phyloP scores from a whole-genome alignment of 768 basidiomycete species.

The Phlegmacium glaucopus region DNA sequence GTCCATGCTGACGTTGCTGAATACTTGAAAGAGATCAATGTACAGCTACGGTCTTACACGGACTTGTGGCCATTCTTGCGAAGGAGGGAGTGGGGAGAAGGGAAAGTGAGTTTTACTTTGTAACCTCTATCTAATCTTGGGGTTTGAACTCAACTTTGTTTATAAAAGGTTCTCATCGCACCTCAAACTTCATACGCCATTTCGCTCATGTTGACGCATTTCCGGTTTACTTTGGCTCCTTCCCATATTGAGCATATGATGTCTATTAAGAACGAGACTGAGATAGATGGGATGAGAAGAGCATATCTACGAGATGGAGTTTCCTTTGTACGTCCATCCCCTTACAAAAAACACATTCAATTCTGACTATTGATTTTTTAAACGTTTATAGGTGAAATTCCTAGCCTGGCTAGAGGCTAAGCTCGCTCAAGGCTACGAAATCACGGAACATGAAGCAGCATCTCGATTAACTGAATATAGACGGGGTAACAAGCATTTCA shows the following conservation, averaged over 20 bases:
- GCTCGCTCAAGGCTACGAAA: conserved; percentile 69
- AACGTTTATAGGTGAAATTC: conserved; percentile 57
- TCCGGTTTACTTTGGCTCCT: conserved; percentile 71
- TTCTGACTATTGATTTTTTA: background rate
- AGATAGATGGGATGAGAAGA: conserved; percentile 75
- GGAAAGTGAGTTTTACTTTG: conserved; percentile 52
- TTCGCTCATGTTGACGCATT: conserved; percentile 79
- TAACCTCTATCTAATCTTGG: background rate
- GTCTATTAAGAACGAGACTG: conserved; percentile 84
- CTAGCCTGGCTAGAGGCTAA: conserved; percentile 89
- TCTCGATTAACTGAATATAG: conserved; percentile 79
- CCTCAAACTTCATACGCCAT: conserved; percentile 81
- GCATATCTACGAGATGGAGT: conserved; percentile 92
- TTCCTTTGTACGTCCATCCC: conserved; percentile 57
- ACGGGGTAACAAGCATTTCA: conserved; percentile 65
- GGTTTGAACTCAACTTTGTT: too few species aligned
- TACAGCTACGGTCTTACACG: conserved; percentile 66
- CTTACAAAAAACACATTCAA: too few species aligned
- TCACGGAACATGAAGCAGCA: conserved; percentile 92
- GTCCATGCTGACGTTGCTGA: conserved; percentile 51
- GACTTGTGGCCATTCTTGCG: conserved; percentile 79
- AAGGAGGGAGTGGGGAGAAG: conserved; percentile 71
- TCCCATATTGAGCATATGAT: conserved; percentile 75
- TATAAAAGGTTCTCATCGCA: conserved; percentile 69
- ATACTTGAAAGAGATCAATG: conserved; percentile 55